Percentiles rank a stretch among this genome's conserved stretches.
Evolutionary conservation across 139 green algal genomes (phyloP).

Genomic region (Zygnema circumcarinatum): DNA sequence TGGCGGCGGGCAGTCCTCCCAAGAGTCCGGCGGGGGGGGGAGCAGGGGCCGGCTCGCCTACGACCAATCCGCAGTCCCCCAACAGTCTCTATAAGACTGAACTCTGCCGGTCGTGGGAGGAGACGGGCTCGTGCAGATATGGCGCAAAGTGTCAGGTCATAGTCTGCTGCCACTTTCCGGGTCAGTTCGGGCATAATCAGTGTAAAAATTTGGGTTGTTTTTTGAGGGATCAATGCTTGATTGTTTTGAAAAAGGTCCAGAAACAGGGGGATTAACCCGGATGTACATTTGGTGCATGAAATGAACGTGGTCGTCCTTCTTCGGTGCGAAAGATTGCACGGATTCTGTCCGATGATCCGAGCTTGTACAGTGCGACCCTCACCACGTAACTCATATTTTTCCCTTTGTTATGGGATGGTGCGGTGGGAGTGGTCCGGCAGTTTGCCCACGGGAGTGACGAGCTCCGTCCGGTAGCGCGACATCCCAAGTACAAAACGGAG

Average conservation of each 20-base stretch:
- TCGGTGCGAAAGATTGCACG: too few species aligned
- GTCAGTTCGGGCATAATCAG: not conserved
- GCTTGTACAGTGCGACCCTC: too few species aligned
- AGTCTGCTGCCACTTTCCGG: not conserved
- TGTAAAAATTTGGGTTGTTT: not conserved
- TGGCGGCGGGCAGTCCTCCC: not conserved
- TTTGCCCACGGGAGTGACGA: constrained; percentile 69
- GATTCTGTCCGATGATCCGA: too few species aligned
- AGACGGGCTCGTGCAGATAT: constrained; percentile 66
- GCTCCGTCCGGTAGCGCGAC: constrained; percentile 60
- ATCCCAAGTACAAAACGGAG: constrained; percentile 73
- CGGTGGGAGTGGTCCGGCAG: too few species aligned
- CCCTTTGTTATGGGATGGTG: too few species aligned
- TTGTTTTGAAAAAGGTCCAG: not conserved
- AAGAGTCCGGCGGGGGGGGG: not conserved
- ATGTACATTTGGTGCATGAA: too few species aligned
- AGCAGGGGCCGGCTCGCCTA: not conserved
- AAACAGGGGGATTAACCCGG: too few species aligned
- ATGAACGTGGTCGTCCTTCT: too few species aligned
- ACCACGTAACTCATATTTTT: too few species aligned
- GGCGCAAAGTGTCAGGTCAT: constrained; percentile 64
- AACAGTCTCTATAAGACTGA: constrained; percentile 70
- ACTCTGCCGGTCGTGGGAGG: constrained; percentile 64
- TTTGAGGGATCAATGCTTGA: constrained; percentile 4
- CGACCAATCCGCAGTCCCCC: not conserved